These are phyloP conservation scores for Claviceps sp. DNA, from an alignment of 2,329 filamentous ascomycete species.

Conservation along the genomic window DNA sequence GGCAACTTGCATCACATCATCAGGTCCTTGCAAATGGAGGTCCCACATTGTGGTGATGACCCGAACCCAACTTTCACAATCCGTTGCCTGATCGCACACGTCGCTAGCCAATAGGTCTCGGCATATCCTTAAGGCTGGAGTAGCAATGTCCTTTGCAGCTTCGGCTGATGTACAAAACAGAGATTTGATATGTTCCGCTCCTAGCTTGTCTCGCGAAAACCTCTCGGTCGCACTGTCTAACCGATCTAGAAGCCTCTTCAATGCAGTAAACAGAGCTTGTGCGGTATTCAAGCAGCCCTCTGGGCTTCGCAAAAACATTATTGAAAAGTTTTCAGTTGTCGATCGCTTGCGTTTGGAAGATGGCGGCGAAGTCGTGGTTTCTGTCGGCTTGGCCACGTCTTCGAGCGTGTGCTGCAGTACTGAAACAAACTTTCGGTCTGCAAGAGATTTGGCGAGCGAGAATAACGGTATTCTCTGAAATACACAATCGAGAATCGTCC, in stretches of 20 bases:
- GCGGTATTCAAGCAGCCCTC: conserved; percentile 32
- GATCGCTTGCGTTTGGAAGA: conserved; percentile 34
- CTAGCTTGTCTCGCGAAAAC: conserved; percentile 33
- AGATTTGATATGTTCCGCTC: conserved; percentile 44
- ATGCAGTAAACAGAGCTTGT: conserved; percentile 32
- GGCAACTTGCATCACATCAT: conserved; percentile 36
- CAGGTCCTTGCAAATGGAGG: conserved; percentile 35
- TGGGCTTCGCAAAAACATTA: conserved; percentile 25
- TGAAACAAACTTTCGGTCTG: conserved; percentile 52
- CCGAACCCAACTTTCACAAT: conserved; percentile 33
- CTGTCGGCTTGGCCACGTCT: conserved; percentile 32
- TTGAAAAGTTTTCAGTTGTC: conserved; percentile 21
- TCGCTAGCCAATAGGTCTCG: conserved; percentile 21
- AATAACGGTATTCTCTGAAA: conserved; percentile 54
- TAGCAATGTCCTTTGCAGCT: conserved; percentile 32
- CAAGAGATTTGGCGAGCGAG: conserved; percentile 56
- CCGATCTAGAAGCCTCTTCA: conserved; percentile 33
- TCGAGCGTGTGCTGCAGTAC: conserved; percentile 53
- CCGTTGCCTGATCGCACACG: conserved; percentile 20
- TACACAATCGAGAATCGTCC: conserved; percentile 48
- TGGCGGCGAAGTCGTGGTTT: conserved; percentile 13
- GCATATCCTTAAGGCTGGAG: conserved; percentile 33
- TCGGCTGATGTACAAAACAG: conserved; percentile 37
- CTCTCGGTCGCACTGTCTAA: conserved; percentile 22
- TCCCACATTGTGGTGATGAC: conserved; percentile 36